Evolutionary conservation across 2,329 filamentous ascomycete genomes (phyloP).

Genomic region (Pyricularia grisea): DNA sequence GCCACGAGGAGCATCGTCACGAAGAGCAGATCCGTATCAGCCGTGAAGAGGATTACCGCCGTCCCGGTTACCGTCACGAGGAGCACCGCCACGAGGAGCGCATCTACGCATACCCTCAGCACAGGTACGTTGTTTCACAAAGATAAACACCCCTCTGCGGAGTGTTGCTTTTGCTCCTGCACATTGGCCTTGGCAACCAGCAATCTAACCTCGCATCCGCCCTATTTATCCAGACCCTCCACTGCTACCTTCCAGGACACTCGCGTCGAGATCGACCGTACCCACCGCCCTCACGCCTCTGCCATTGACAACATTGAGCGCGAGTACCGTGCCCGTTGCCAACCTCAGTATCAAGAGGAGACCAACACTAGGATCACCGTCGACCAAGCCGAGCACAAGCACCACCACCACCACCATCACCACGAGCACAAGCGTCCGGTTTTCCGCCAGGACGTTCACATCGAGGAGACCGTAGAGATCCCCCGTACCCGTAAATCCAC

Average conservation of each 20-base stretch:
- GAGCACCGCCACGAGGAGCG: constrained; percentile 36
- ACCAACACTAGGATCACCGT: constrained; percentile 25
- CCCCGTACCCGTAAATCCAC: constrained; percentile 29
- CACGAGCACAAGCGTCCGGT: constrained; percentile 25
- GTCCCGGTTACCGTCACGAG: constrained; percentile 51
- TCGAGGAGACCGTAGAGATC: constrained; percentile 57
- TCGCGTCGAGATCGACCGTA: constrained; percentile 55
- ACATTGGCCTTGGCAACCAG: neutral
- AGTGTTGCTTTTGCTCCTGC: neutral
- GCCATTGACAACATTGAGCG: constrained; percentile 56
- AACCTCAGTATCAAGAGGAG: constrained; percentile 36
- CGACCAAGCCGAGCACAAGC: constrained; percentile 18
- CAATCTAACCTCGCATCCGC: neutral
- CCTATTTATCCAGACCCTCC: neutral
- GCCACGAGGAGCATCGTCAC: constrained; percentile 49
- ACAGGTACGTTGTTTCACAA: neutral
- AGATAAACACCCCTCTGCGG: neutral
- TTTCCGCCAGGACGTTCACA: constrained; percentile 47
- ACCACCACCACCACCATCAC: neutral
- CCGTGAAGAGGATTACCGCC: constrained; percentile 65
- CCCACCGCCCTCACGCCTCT: constrained; percentile 35
- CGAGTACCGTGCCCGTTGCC: constrained; percentile 54
- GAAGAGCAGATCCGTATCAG: constrained; percentile 81
- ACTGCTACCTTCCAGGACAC: constrained; percentile 30
- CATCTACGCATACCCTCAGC: constrained; percentile 27